These are phyloP conservation scores for Myxozyma melibiosi DNA, from an alignment of 805 yeast genomes.

Conservation along the genomic window DNA sequence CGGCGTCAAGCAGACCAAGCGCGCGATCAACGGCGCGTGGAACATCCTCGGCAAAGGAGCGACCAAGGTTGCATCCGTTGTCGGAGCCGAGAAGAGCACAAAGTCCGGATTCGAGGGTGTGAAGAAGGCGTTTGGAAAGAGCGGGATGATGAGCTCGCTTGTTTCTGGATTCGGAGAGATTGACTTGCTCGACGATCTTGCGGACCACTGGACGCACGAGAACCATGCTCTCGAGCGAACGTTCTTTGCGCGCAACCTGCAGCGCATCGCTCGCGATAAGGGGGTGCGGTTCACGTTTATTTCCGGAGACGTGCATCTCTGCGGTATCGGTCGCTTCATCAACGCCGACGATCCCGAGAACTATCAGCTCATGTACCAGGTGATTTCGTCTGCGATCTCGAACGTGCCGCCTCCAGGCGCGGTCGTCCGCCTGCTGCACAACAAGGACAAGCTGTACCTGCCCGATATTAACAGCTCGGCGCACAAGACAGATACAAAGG, in stretches of 20 bases:
- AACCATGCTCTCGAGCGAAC: slow-evolving; percentile 88
- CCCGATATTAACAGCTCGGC: slow-evolving; percentile 18
- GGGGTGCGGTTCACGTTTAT: slow-evolving; percentile 80
- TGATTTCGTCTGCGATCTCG: slow-evolving; percentile 85
- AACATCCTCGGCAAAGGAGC: slow-evolving; percentile 29
- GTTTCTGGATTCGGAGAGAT: slow-evolving; percentile 90
- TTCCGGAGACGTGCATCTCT: slow-evolving; percentile 92
- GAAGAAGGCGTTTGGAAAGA: slow-evolving; percentile 41
- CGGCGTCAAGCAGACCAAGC: slow-evolving; percentile 43
- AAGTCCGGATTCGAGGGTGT: slow-evolving; percentile 28
- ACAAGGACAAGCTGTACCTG: slow-evolving; percentile 65
- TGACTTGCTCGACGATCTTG: slow-evolving; percentile 87
- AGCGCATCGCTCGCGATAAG: slow-evolving; percentile 62
- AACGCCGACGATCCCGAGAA: slow-evolving; percentile 58
- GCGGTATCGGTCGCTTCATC: slow-evolving; percentile 78
- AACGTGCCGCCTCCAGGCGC: slow-evolving; percentile 92
- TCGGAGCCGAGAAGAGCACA: slow-evolving; percentile 49
- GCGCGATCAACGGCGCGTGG: slow-evolving; percentile 31
- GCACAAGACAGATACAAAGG: slow-evolving; percentile 27
- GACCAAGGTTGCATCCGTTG: slow-evolving; percentile 57
- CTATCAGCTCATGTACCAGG: slow-evolving; percentile 55
- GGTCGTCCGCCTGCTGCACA: slow-evolving; percentile 72
- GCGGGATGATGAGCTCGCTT: slow-evolving; percentile 63
- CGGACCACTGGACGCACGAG: slow-evolving; percentile 95
- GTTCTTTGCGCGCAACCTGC: slow-evolving; percentile 59